phyloP scores from a whole-genome alignment of 148 eudicot species.

The Camellia lanceoleosa region DNA sequence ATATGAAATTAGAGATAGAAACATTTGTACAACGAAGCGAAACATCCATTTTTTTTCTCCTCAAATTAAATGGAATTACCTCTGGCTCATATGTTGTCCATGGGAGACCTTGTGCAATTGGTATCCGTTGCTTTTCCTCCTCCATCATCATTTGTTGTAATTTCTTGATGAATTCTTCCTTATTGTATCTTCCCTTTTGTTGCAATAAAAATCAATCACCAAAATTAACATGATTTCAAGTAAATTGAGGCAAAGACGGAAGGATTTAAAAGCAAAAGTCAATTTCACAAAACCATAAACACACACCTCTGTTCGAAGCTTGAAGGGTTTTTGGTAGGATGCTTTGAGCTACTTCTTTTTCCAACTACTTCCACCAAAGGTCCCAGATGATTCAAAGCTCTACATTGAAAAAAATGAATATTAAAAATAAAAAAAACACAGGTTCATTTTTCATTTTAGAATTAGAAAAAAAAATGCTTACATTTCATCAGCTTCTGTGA shows the following conservation, averaged over 20 bases:
- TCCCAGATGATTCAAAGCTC: constrained; percentile 66
- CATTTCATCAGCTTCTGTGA: constrained; percentile 59
- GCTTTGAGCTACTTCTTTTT: constrained; percentile 48
- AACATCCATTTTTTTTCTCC: background rate
- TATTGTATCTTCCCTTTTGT: too few relatives aligned
- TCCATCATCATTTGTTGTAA: too few relatives aligned
- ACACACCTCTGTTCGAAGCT: constrained; percentile 84
- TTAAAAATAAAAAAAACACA: background rate
- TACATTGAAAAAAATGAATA: constrained; percentile 18
- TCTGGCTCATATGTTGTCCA: constrained; percentile 90
- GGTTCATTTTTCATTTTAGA: background rate
- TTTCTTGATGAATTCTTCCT: too few relatives aligned
- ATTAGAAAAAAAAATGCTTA: constrained; percentile 32
- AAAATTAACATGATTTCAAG: too few relatives aligned
- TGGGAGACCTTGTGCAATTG: too few relatives aligned
- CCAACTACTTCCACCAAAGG: constrained; percentile 50
- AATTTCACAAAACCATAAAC: background rate
- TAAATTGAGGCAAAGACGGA: too few relatives aligned
- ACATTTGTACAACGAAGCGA: background rate
- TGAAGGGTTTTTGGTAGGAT: constrained; percentile 69
- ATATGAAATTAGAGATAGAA: background rate
- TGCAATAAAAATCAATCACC: too few relatives aligned
- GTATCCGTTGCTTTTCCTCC: too few relatives aligned
- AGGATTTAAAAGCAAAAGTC: background rate
- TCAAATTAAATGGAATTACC: constrained; percentile 32